Evolutionary conservation across 768 basidiomycete genomes (phyloP), one percentile per base, ranked within the genome.

Genomic region (Saitozyma podzolica): DNA sequence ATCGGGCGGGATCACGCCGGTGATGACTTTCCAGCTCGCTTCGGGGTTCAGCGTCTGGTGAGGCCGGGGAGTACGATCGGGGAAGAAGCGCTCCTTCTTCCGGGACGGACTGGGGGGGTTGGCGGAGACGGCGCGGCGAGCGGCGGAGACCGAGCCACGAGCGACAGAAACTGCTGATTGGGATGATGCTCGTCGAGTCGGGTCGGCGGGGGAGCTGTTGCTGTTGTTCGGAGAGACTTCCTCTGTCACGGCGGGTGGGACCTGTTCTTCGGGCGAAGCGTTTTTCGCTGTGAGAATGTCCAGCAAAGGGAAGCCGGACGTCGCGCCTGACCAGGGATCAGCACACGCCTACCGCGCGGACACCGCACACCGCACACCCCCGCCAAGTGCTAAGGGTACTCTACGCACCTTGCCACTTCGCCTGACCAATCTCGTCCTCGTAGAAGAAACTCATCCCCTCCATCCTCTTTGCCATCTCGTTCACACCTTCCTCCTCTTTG

Each of bases 291-390:
- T 78, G 16, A 96, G 82, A 8, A 91, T 80, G 76, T 94, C 90
- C 37, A 94, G 84, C 5, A 95, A 84, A 6, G 93, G 93, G 0
- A 95, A 84, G 29, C 93, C 92, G 4, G 92, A 94, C 0, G 91
- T 91, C 72, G 94, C 92, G 40, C 93, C 92, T 80, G 56, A 2
- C 8, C 3, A 47, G 13, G 45, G 17, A 57, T 41, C 29, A 39
- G 45, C 16, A 41, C 48, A 42, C 4, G 20, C 40, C 49, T 29
- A 48, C 17, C 3, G 16, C 14, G 16, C 10, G 16, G 29, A 29
- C 29, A 29, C 29, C 29, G 29, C 29, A 29, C 29, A 29, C 29
- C 29, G 29, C 29, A 29, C 29, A 2, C 2, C 29, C 29, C 29
- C 29, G 29, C 29, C 29, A 29, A 29, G 29, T 29, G 29, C 29